Evolutionary conservation across 192 early-diverging fungal species (phyloP), one percentile per base, ranked within the genome.

Genomic region (Cetraspora pellucida): DNA sequence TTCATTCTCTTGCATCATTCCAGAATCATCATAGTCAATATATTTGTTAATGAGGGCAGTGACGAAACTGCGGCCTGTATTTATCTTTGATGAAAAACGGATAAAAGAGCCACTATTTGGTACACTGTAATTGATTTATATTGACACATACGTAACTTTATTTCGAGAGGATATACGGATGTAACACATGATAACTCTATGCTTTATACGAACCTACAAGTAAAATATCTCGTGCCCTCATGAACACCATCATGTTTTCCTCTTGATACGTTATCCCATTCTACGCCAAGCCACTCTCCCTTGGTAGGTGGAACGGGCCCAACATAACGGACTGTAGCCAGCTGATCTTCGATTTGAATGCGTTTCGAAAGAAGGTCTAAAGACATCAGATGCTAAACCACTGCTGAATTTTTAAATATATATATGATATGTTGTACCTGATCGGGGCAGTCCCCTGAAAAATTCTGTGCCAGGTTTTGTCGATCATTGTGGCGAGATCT

Each of bases 181-280:
- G 6, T 49, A 25, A 8, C 37, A 49, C 54, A 30, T 43, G 2
- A n/a, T 54, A 54, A 54, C 14, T 2, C 19, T 52, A 17, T 10
- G 50, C 19, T 52, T 52, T 2, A 52, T 17, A 77, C 72, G 72
- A 79, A 85, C 86, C 74, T 82, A 79, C 89, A 90, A 43, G 77
- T 49, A 77, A 90, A 90, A 74, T 90, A 89, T 27, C 77, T 74
- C 7, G 46, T 77, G 14, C 82, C 87, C 5, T 87, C 68, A 67
- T 90, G 86, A 8, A 81, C 67, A 27, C 89, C 89, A 60, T 85
- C 82, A 65, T 90, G 89, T 74, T 90, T 90, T 30, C 89, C 89
- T 63, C 89, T 81, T 21, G 68, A 66, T 13, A 77, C 77, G 78
- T 86, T 82, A 70, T 90, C 89, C 89, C 89, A 90, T 74, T 90